These are phyloP conservation scores for Globisporangium iwayamae DNA, from an alignment of 352 stramenopile species.

Conservation along the genomic window DNA sequence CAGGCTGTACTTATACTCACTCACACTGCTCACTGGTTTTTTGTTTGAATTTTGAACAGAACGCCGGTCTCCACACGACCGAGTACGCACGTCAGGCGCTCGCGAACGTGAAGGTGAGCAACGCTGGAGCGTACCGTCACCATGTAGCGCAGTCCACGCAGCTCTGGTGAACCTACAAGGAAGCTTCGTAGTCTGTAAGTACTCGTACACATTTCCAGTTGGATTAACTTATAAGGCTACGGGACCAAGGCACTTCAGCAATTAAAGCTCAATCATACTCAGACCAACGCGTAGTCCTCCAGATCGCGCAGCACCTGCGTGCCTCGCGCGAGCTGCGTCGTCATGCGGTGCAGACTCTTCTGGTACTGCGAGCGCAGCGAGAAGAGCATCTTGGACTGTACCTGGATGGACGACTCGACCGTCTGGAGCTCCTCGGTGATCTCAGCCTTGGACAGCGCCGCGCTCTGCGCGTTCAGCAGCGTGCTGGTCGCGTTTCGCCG, in stretches of 20 bases:
- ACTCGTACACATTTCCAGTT: not conserved
- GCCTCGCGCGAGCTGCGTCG: conserved; percentile 34
- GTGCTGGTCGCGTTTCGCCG: conserved; percentile 34
- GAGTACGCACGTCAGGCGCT: conserved; percentile 69
- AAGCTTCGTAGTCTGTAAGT: not conserved
- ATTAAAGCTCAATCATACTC: not conserved
- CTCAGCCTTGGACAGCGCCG: conserved; percentile 45
- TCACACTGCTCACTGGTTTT: too few species aligned
- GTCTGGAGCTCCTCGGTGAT: conserved; percentile 37
- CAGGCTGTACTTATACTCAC: too few species aligned
- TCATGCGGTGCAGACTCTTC: conserved; percentile 46
- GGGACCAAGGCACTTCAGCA: too few species aligned
- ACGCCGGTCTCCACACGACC: conserved; percentile 59
- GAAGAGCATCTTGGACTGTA: conserved; percentile 44
- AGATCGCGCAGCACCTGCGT: conserved; percentile 35
- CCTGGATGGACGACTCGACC: conserved; percentile 37
- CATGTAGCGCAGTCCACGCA: conserved; percentile 49
- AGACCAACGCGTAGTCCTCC: conserved; percentile 2
- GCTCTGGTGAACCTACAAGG: conserved; percentile 40
- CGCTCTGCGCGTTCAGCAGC: conserved; percentile 32
- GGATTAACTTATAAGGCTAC: not conserved
- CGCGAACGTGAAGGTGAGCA: conserved; percentile 62
- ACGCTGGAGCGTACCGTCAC: conserved; percentile 66
- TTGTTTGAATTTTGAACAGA: conserved; percentile 9
- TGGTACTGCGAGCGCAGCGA: conserved; percentile 42